Evolutionary conservation across 192 early-diverging fungal genomes (phyloP), one percentile per base, ranked within the genome.

Genomic region (Gonapodya sp.): DNA sequence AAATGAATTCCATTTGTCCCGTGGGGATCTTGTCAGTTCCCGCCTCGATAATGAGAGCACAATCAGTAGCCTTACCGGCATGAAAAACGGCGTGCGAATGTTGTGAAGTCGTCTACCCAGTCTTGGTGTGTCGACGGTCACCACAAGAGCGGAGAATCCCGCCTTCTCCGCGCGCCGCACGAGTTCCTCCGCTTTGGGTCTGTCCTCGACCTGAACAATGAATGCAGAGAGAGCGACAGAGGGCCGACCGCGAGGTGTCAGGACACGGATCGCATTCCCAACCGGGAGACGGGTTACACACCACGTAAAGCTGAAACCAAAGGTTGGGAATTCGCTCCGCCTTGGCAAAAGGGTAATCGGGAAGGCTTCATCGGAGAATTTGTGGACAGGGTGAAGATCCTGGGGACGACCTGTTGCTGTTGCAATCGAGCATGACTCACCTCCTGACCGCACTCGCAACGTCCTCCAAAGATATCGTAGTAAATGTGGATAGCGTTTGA

Each of bases 161-260:
- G 80, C 80, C 72, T 73, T 64, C 64, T 81, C 80, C 31, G 80
- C 80, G 31, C 80, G 35, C 0, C 64, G 35, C 14, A 81, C 64
- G 31, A 81, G 64, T 31, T 46, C 35, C 34, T 18, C 78, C 18
- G 80, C 36, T 14, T 32, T 64, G 2, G 1, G 31, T 30, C 80
- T 31, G 78, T 81, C 80, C 78, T 81, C 64, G 18, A 34, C n/a
- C n/a, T n/a, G n/a, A n/a, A n/a, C n/a, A n/a, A n/a, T n/a, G 75
- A n/a, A n/a, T n/a, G n/a, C n/a, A n/a, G n/a, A n/a, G n/a, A n/a
- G n/a, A n/a, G n/a, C n/a, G n/a, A n/a, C n/a, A n/a, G n/a, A n/a
- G n/a, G n/a, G n/a, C n/a, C n/a, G n/a, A n/a, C n/a, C n/a, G n/a
- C n/a, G n/a, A 77, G n/a, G n/a, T n/a, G n/a, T n/a, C n/a, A n/a